Evolutionary conservation across 2,329 filamentous ascomycete genomes (phyloP).

Genomic region (Balansia obtecta): DNA sequence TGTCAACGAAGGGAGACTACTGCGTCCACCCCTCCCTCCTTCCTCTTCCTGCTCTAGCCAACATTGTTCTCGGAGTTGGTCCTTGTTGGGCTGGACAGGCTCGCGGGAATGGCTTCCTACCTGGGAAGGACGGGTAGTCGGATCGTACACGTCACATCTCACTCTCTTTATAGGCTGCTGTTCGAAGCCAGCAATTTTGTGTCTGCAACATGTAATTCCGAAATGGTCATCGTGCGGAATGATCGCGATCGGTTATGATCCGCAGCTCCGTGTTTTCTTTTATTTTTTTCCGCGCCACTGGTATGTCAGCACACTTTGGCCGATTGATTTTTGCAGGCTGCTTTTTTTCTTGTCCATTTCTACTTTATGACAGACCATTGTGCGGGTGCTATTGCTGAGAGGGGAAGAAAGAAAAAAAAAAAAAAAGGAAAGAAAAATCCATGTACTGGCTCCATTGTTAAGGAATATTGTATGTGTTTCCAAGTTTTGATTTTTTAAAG

Average conservation of each 20-base stretch:
- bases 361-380: too few species aligned
- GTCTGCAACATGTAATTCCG: neutral
- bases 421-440: too few species aligned
- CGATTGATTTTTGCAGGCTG: too few species aligned
- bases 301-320: too few species aligned
- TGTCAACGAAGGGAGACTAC: neutral
- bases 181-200: neutral
- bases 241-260: slow-evolving; percentile 4
- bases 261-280: neutral
- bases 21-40: neutral
- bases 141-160: neutral
- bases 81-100: neutral
- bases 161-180: neutral
- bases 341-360: too few species aligned
- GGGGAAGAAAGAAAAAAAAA: too few species aligned
- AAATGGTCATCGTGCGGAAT: neutral
- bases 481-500: too few species aligned
- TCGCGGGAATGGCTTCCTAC: slow-evolving; percentile 2
- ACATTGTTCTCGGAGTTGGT: neutral
- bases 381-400: too few species aligned
- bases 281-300: neutral
- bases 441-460: too few species aligned
- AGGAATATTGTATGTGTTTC: too few species aligned
- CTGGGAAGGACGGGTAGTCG: neutral
- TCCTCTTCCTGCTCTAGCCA: neutral